These are phyloP conservation scores for Penicillium nordicum DNA, from an alignment of 2,329 filamentous ascomycete genomes.

Conservation along the genomic window DNA sequence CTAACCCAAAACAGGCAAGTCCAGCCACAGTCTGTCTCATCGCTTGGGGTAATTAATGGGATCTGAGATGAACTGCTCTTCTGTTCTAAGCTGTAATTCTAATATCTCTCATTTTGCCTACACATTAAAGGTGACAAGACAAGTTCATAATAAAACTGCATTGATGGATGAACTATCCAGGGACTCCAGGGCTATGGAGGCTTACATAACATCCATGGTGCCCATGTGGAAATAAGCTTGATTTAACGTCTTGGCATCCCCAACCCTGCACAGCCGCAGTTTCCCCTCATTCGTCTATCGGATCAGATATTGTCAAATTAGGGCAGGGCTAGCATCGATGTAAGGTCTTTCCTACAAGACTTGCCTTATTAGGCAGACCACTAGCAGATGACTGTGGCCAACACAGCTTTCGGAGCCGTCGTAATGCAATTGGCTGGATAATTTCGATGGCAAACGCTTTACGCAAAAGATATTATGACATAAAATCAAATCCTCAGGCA, in stretches of 20 bases:
- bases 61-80: not conserved
- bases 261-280: not conserved
- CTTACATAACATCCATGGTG: constrained; percentile 9
- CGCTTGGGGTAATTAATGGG: too few species aligned
- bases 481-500: not conserved
- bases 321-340: not conserved
- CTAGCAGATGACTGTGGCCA: not conserved
- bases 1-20: constrained; percentile 22
- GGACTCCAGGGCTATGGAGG: not conserved
- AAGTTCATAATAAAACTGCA: not conserved
- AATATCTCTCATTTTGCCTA: not conserved
- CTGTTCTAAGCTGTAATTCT: too few species aligned
- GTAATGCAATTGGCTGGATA: constrained; percentile 13
- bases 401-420: not conserved
- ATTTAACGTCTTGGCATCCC: constrained; percentile 5
- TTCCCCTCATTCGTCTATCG: not conserved
- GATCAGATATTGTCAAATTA: constrained; percentile 1
- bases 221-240: constrained; percentile 15
- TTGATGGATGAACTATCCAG: not conserved
- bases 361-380: constrained; percentile 1
- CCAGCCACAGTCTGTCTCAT: constrained; percentile 6
- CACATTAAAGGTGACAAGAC: rapidly evolving
- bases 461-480: constrained; percentile 20
- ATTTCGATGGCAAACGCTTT: constrained; percentile 9
- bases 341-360: not conserved